phyloP scores from a whole-genome alignment of 2,329 filamentous ascomycete genomes.

The Aspergillus nomiae region DNA sequence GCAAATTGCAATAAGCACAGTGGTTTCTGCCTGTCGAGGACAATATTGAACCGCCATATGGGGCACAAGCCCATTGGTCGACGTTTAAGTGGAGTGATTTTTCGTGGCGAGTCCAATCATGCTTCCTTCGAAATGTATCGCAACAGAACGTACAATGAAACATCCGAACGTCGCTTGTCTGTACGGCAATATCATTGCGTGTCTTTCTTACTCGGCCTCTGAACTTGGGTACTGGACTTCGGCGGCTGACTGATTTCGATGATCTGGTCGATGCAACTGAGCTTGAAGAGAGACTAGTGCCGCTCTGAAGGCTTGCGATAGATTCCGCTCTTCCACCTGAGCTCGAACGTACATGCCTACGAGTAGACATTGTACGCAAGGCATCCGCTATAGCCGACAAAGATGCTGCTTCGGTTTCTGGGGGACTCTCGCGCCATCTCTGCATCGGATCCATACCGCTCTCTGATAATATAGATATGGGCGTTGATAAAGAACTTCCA shows the following conservation, averaged over 20 bases:
- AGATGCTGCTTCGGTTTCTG: neutral
- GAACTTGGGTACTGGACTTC: neutral
- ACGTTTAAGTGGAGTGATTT: conserved; percentile 16
- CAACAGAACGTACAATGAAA: conserved; percentile 17
- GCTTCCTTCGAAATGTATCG: conserved; percentile 12
- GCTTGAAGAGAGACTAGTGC: neutral
- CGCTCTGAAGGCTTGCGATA: neutral
- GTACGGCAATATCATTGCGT: neutral
- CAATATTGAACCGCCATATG: conserved; percentile 4
- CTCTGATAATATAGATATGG: neutral
- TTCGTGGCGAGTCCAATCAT: conserved; percentile 17
- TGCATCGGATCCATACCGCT: neutral
- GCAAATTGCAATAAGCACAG: conserved; percentile 12
- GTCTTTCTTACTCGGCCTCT: neutral
- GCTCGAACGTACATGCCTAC: neutral
- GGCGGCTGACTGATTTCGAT: neutral
- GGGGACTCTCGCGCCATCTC: neutral
- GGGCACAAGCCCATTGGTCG: conserved; percentile 14
- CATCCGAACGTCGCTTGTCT: neutral
- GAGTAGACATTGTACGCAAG: neutral
- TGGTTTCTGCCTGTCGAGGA: conserved; percentile 2
- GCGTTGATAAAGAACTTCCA: neutral
- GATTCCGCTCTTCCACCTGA: neutral
- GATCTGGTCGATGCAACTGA: neutral
- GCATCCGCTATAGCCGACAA: neutral